Conservation (phyloP, 345 rosid genomes). For the Sonneratia caseolaris region DNA sequence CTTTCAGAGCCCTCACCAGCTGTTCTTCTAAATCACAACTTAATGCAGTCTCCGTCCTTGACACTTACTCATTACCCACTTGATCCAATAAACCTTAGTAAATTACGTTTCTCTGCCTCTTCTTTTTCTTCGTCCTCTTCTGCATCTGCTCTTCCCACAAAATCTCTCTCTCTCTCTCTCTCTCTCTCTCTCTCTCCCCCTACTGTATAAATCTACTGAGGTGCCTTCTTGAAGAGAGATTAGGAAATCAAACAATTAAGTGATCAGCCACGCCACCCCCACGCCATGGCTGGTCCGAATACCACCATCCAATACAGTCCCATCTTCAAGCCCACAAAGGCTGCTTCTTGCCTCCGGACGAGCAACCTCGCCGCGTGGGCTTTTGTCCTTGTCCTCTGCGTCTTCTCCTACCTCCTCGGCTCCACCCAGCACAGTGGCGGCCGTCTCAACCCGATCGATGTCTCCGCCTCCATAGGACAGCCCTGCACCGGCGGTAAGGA, state of each 20-base stretch:
- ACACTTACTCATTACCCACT: constrained; percentile 3
- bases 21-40: background rate
- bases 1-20: background rate
- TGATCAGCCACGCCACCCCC: background rate
- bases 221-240: background rate
- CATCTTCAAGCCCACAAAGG: constrained; percentile 15
- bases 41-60: background rate
- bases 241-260: background rate
- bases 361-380: constrained; percentile 11
- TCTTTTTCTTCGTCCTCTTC: too few relatives aligned
- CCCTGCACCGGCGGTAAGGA: background rate
- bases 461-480: background rate
- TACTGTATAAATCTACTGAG: background rate
- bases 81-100: background rate
- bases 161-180: background rate
- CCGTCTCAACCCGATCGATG: background rate
- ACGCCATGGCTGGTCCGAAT: constrained; percentile 15
- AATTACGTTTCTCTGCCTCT: too few relatives aligned
- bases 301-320: background rate
- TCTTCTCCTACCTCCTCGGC: constrained; percentile 33
- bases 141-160: too few relatives aligned
- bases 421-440: constrained; percentile 4
- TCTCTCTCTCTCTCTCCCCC: background rate
- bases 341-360: constrained; percentile 6
- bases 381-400: constrained; percentile 30